These are phyloP conservation scores for Rhizoclosmatium globosum DNA, from an alignment of 192 early-diverging fungal genomes.

Conservation along the genomic window DNA sequence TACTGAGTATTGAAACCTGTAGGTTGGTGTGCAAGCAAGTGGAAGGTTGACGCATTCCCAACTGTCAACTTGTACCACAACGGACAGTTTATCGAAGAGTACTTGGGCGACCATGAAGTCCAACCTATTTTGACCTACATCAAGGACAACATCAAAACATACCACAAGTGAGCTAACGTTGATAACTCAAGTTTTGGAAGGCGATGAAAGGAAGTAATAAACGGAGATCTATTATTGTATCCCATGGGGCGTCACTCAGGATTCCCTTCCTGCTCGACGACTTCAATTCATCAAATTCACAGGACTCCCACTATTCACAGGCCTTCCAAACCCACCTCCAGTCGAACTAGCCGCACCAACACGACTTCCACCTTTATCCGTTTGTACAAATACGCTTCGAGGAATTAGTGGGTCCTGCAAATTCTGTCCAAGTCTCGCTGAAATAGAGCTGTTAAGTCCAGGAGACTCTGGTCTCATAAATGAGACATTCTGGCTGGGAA, in stretches of 20 bases:
- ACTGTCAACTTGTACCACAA: slow-evolving; percentile 47
- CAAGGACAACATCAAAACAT: slow-evolving; percentile 10
- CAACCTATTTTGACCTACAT: slow-evolving; percentile 20
- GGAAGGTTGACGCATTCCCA: slow-evolving; percentile 33
- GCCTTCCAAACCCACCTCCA: not conserved
- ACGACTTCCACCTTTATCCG: not conserved
- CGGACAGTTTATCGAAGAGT: slow-evolving; percentile 46
- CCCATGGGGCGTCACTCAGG: not conserved
- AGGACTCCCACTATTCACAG: slow-evolving; percentile 16
- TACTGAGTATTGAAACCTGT: not conserved
- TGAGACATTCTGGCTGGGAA: not conserved
- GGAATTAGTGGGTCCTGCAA: not conserved
- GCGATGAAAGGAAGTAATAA: no score
- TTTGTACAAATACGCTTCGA: slow-evolving; percentile 9
- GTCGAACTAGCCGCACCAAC: not conserved
- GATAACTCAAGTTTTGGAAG: no score
- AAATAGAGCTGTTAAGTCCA: not conserved
- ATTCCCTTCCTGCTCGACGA: not conserved
- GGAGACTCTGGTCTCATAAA: not conserved
- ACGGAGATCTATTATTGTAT: no score
- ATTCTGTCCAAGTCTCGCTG: not conserved
- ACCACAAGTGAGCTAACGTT: not conserved
- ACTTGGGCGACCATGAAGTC: slow-evolving; percentile 43
- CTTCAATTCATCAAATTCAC: slow-evolving; percentile 4
- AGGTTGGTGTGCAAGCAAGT: slow-evolving; percentile 35